Base-by-base conservation (phyloP, 441 rosid species). In the Breynia disticha region DNA sequence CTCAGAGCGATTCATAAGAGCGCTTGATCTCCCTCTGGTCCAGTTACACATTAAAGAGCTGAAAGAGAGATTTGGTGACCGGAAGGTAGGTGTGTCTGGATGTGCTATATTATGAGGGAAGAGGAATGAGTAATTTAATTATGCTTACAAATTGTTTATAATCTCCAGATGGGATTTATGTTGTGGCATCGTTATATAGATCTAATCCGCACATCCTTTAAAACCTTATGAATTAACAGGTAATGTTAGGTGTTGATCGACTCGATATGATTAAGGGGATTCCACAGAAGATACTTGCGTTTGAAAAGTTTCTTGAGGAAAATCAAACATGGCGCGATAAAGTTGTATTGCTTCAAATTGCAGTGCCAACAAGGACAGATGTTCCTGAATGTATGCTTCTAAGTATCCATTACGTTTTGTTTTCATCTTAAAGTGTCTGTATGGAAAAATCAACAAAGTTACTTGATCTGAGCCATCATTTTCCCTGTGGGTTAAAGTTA, bases 191-290 rank as follows among this genome's bases (percentile, higher is more conserved):
- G 10, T 41, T 11, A 11, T 41, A 41, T 41, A n/a, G 1, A 41
- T 41, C 44, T 41, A 41, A 41, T 41, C 44, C 13, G 44, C 44
- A 10, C 12, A 1, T 9, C 15, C 2, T 28, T 57, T 22, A 41
- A 37, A 46, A 28, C 35, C 35, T 28, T 71, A 58, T 61, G 46
- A 44, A 50, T 52, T 68, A 53, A 16, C 82, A 93, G 99, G 96
- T 93, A 57, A 93, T 93, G 96, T 71, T 93, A 73, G 97, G 99
- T 61, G 96, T 93, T 58, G 97, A 89, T 75, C 95, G 99, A 24
- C 94, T 94, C 67, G 99, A 94, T 70, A 94, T 94, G 99, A 94
- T 94, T 61, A 94, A 94, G 72, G 97, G 99, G 64, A 94, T 94
- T 73, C 99, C 99, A 21, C 99, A 94, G 52, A 94, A 94, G 81